Conservation (phyloP, 2,329 filamentous ascomycete species). For the Xylariaceae sp. region DNA sequence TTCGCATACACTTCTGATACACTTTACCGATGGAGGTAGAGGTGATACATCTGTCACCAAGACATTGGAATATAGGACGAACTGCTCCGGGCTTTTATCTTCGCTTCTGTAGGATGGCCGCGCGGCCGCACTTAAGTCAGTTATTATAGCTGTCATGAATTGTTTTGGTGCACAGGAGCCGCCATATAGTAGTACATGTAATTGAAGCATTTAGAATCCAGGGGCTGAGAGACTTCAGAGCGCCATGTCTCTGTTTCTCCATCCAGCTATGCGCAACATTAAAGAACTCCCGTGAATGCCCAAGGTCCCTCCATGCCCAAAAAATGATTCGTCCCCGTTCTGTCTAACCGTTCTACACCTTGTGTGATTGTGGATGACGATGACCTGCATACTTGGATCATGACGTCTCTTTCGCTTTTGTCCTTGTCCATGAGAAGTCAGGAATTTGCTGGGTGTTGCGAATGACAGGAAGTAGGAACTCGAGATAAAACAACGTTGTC, state of each 20-base stretch:
- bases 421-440: neutral
- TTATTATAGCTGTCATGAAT: neutral
- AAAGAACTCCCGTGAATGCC: neutral
- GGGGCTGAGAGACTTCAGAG: neutral
- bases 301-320: neutral
- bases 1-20: neutral
- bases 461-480: slow-evolving; percentile 2
- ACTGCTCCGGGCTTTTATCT: neutral
- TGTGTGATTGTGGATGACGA: neutral
- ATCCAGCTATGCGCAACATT: neutral
- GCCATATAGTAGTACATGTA: neutral
- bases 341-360: neutral
- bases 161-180: neutral
- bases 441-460: neutral
- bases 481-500: slow-evolving; percentile 1
- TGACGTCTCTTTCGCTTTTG: neutral
- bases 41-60: neutral
- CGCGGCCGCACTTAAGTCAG: neutral
- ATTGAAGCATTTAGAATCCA: neutral
- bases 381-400: neutral
- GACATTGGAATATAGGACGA: neutral
- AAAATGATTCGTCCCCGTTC: neutral
- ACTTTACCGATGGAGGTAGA: neutral
- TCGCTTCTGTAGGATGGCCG: neutral
- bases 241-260: neutral